Conservation (phyloP, 345 rosid species). For the Brassica carinata region DNA sequence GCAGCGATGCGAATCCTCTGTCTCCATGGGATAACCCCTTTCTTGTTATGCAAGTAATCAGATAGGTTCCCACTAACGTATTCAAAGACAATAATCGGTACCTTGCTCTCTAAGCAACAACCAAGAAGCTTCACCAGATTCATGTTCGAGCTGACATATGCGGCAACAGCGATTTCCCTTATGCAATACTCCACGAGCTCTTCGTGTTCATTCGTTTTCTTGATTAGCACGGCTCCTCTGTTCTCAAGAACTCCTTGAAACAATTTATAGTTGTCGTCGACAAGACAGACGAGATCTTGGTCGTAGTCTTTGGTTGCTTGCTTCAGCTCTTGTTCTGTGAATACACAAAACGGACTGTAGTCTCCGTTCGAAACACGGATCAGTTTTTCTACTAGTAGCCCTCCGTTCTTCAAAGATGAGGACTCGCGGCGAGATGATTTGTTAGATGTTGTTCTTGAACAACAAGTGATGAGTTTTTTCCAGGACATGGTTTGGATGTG, state of each 20-base stretch:
- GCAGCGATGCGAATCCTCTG: neutral
- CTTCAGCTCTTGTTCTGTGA: slow-evolving; percentile 6
- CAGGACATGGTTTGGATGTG: slow-evolving; percentile 18
- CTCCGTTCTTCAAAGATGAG: slow-evolving; percentile 16
- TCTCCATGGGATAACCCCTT: neutral
- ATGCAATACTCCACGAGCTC: slow-evolving; percentile 14
- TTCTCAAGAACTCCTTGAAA: slow-evolving; percentile 11
- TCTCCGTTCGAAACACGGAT: slow-evolving; percentile 9
- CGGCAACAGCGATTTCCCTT: slow-evolving; percentile 16
- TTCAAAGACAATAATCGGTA: slow-evolving; percentile 12
- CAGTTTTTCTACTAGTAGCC: slow-evolving; percentile 4
- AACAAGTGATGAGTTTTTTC: neutral
- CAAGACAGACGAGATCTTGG: neutral
- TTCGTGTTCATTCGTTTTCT: neutral
- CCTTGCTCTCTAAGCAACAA: slow-evolving; percentile 16
- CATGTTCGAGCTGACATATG: neutral
- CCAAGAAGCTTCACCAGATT: slow-evolving; percentile 19
- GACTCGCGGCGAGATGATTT: neutral
- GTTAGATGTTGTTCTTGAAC: slow-evolving; percentile 2
- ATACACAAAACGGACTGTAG: slow-evolving; percentile 5
- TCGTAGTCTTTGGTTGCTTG: slow-evolving; percentile 23
- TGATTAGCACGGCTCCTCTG: slow-evolving; percentile 15
- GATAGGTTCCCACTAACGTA: slow-evolving; percentile 4
- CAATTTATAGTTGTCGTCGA: slow-evolving; percentile 10
- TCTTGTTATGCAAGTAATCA: slow-evolving; percentile 1